Percentiles rank a stretch among this genome's conserved stretches.
phyloP scores from a whole-genome alignment of 257 asterid genomes.

The Ehretia macrophylla region DNA sequence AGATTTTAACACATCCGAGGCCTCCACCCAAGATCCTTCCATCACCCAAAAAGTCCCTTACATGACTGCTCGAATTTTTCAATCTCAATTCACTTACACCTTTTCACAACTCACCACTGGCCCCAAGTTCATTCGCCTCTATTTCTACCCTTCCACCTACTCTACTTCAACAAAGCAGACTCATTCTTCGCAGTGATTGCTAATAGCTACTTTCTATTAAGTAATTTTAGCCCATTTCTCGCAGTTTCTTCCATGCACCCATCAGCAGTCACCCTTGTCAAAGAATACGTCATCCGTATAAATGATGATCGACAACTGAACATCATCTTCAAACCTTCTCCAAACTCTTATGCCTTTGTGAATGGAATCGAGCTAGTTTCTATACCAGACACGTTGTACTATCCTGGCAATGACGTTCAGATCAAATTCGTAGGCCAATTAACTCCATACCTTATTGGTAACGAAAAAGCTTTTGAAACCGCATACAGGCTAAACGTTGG shows the following conservation, averaged over 20 bases:
- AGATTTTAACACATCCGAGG: slow-evolving; percentile 4
- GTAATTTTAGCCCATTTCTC: slow-evolving; percentile 40
- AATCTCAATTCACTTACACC: slow-evolving; percentile 34
- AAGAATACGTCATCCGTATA: slow-evolving; percentile 29
- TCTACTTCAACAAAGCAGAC: slow-evolving; percentile 2
- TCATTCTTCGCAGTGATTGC: slow-evolving; percentile 37
- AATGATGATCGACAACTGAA: slow-evolving; percentile 13
- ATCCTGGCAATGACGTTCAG: slow-evolving; percentile 13
- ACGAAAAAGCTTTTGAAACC: slow-evolving; percentile 35
- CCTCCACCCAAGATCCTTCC: slow-evolving; percentile 16
- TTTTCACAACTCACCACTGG: slow-evolving; percentile 38
- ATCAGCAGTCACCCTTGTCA: not conserved
- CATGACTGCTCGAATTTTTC: slow-evolving; percentile 35
- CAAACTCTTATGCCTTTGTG: slow-evolving; percentile 41
- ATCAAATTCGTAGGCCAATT: no score
- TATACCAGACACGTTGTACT: slow-evolving; percentile 35
- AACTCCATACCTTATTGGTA: slow-evolving; percentile 1
- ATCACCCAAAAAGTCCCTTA: slow-evolving; percentile 28
- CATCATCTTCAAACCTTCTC: slow-evolving; percentile 36
- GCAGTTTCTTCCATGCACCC: not conserved
- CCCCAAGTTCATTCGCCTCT: slow-evolving; percentile 49
- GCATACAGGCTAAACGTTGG: slow-evolving; percentile 54
- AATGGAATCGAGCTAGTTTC: slow-evolving; percentile 69
- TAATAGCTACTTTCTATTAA: slow-evolving; percentile 30
- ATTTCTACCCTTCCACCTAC: slow-evolving; percentile 38